Evolutionary conservation across 345 rosid genomes (phyloP), one percentile per base, ranked within the genome.

Genomic region (Moricandia moricandioides): DNA sequence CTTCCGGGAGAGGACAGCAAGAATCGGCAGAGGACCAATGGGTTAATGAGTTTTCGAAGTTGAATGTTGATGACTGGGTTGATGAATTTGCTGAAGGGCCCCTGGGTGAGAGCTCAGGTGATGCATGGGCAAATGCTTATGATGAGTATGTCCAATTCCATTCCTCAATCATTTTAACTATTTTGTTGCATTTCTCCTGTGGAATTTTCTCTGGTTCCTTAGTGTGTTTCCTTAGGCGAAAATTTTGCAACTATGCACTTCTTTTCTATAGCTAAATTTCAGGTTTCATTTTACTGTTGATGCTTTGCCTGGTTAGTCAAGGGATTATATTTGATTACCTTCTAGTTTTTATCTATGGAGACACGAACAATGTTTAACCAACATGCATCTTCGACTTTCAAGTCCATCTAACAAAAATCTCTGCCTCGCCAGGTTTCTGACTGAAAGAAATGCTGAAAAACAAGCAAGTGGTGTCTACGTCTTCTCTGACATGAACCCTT

Each of bases 401-500:
- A 71, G 71, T 71, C 55, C 56, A 57, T 77, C 72, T 77, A 65
- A 77, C 43, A 13, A 34, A 33, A n/a, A 0, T 67, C 2, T 66
- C 12, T 62, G 27, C 52, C 65, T 67, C 68, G 75, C 9, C 76
- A 96, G 99, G 84, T 92, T 81, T 70, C 57, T 91, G 62, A 87
- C 81, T 64, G 96, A 92, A 84, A 94, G 88, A 87, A 79, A 78
- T 63, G 87, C 82, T 73, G 84, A 76, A 67, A 89, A 86, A 80
- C 85, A 82, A 52, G 80, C 97, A 39, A 91, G 90, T 82, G 98
- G 95, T 72, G 96, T 87, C 8, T 96, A 96, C 71, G 97, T 92
- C 78, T 96, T 96, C 76, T 92, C 99, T 43, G 99, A 96, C 78
- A 84, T 96, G 98, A 96, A 96, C 83, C 99, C 99, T 33, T 96